These are phyloP conservation scores for Diversispora epigaea DNA, from an alignment of 192 early-diverging fungal species.

Conservation along the genomic window DNA sequence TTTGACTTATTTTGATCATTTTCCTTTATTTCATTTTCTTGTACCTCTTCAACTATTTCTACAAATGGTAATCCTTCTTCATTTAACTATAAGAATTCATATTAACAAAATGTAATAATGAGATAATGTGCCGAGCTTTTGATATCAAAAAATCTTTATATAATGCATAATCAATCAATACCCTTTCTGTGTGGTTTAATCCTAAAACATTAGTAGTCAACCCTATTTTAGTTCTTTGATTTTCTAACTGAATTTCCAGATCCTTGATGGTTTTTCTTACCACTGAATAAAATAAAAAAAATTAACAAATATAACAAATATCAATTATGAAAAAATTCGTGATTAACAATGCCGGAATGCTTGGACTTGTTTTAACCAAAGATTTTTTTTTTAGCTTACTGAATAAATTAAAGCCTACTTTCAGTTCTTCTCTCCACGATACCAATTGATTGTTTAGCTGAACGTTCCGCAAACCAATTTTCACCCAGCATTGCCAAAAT, in stretches of 20 bases:
- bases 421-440: constrained; percentile 72
- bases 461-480: constrained; percentile 88
- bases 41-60: constrained; percentile 65
- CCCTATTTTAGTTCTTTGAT: not conserved
- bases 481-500: constrained; percentile 85
- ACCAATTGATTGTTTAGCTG: constrained; percentile 67
- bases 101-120: no score
- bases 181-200: not conserved
- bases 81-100: constrained; percentile 52
- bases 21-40: constrained; percentile 51
- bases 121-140: no score
- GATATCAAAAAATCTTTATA: not conserved
- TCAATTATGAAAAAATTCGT: not conserved
- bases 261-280: not conserved
- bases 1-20: constrained; percentile 15
- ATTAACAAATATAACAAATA: not conserved
- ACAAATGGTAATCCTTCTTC: constrained; percentile 77
- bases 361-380: no score
- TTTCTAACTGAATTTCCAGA: constrained; percentile 2
- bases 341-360: no score
- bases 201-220: constrained; percentile 23
- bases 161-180: not conserved
- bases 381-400: not conserved
- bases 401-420: constrained; percentile 46
- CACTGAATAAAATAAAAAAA: not conserved